phyloP scores from a whole-genome alignment of 441 rosid species.

The Mallotus japonicus region DNA sequence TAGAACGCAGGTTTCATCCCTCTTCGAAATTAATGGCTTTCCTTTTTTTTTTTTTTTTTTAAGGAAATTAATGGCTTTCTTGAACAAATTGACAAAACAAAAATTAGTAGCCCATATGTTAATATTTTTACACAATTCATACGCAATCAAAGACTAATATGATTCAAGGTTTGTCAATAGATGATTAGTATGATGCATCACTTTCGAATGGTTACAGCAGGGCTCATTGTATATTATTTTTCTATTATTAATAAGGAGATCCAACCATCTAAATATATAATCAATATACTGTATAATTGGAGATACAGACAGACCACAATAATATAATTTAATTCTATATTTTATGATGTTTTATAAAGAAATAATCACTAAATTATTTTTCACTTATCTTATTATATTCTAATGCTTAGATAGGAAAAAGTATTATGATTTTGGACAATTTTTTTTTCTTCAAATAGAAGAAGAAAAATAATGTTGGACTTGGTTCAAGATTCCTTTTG shows the following conservation, averaged over 20 bases:
- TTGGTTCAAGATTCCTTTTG: constrained; percentile 10
- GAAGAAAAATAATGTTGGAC: background rate
- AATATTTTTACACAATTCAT: background rate
- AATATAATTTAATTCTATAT: no score
- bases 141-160: background rate
- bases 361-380: no score
- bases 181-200: background rate
- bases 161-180: background rate
- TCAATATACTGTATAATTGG: no score
- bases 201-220: background rate
- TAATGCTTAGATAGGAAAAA: background rate
- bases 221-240: no score
- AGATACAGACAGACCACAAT: no score
- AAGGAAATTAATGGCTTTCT: no score
- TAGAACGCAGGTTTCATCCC: background rate
- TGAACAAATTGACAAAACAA: background rate
- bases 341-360: no score
- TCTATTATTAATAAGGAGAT: no score
- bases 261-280: no score
- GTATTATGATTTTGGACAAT: no score
- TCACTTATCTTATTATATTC: no score
- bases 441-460: background rate
- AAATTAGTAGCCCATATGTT: background rate
- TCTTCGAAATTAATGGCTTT: background rate
- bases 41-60: no score